These are phyloP conservation scores for Sambucus nigra DNA, from an alignment of 129 eudicot genomes.

Conservation along the genomic window DNA sequence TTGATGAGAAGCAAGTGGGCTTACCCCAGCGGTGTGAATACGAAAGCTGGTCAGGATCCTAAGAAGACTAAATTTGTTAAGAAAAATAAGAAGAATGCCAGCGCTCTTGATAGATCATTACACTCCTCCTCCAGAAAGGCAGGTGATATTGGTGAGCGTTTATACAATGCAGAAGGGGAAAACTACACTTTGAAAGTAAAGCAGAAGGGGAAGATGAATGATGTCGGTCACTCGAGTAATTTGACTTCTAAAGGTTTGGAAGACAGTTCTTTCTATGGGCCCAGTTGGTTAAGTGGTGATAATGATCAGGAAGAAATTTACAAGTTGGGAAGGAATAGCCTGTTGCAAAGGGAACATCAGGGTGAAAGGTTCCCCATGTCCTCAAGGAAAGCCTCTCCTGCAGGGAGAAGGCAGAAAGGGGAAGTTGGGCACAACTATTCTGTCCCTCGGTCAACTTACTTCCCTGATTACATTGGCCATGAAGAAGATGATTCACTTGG, in stretches of 20 bases:
- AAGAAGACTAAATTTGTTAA: conserved; percentile 41
- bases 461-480: conserved; percentile 26
- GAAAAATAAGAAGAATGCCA: conserved; percentile 25
- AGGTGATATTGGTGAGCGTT: conserved; percentile 25
- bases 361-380: conserved; percentile 29
- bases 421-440: conserved; percentile 32
- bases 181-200: conserved; percentile 19
- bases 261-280: conserved; percentile 18
- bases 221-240: conserved; percentile 23
- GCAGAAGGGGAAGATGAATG: conserved; percentile 49
- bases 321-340: conserved; percentile 30
- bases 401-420: conserved; percentile 52
- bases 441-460: conserved; percentile 28
- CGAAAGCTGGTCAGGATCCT: conserved; percentile 26
- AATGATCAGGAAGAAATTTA: conserved; percentile 20
- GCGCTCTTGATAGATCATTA: conserved; percentile 17
- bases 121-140: conserved; percentile 28
- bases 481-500: conserved; percentile 25
- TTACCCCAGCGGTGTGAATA: conserved; percentile 38
- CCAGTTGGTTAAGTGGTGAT: conserved; percentile 22
- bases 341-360: conserved; percentile 31
- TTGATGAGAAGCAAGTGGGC: conserved; percentile 95
- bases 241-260: conserved; percentile 12
- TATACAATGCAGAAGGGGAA: conserved; percentile 20
- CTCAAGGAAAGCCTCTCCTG: conserved; percentile 21